Conservation (phyloP, 83 land plant genomes). For the Isoetes engelmannii region DNA sequence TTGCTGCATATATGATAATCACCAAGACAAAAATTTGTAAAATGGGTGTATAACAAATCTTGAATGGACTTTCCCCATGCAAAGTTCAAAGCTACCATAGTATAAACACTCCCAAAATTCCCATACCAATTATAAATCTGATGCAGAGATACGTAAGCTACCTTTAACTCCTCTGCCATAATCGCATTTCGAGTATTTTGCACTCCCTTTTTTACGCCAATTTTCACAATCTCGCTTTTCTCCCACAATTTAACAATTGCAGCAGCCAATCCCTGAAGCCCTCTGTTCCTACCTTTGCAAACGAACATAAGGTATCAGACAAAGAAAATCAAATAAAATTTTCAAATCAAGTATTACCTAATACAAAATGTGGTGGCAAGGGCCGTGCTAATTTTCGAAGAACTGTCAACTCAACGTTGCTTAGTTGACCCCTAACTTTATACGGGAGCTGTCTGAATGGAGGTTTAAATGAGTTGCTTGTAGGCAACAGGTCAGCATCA, state of each 20-base stretch:
- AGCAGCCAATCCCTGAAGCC: slow-evolving; percentile 82
- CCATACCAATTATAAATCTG: too few species aligned
- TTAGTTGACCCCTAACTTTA: slow-evolving; percentile 60
- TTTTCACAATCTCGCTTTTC: slow-evolving; percentile 80
- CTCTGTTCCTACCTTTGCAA: slow-evolving; percentile 62
- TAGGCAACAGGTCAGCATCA: slow-evolving; percentile 87
- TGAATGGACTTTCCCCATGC: too few species aligned
- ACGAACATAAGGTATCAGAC: background rate
- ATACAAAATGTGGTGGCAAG: slow-evolving; percentile 78
- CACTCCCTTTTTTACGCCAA: slow-evolving; percentile 84
- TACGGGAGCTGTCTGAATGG: slow-evolving; percentile 94
- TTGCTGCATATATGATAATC: too few species aligned
- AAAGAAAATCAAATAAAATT: background rate
- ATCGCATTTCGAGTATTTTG: slow-evolving; percentile 64
- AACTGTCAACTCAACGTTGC: slow-evolving; percentile 68
- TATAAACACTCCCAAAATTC: too few species aligned
- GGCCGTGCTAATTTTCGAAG: slow-evolving; percentile 67
- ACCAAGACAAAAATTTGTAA: too few species aligned
- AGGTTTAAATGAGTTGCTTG: slow-evolving; percentile 48
- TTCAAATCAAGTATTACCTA: slow-evolving; percentile 44
- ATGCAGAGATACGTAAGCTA: slow-evolving; percentile 1
- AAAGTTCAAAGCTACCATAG: too few species aligned
- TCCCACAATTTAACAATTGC: slow-evolving; percentile 91
- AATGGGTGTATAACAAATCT: too few species aligned
- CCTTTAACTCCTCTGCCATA: slow-evolving; percentile 92